Conservation (phyloP, 208 protist genomes). For the Leishmania turanica region DNA sequence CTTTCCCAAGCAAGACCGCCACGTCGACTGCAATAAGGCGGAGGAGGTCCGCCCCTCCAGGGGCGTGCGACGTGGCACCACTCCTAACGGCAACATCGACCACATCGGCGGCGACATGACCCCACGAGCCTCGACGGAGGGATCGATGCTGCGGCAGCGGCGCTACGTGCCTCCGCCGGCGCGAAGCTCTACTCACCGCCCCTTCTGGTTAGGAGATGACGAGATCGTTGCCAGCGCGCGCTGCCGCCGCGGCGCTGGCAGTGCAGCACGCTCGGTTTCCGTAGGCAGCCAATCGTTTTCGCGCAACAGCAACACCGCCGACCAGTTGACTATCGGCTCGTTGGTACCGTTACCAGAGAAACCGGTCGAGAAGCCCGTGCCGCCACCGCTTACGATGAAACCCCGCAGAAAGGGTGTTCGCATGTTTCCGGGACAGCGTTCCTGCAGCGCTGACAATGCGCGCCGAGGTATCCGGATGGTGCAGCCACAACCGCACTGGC, state of each 20-base stretch:
- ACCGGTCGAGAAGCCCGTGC: conserved; percentile 35
- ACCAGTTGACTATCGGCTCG: conserved; percentile 51
- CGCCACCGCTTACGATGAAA: conserved; percentile 53
- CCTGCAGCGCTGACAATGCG: conserved; percentile 36
- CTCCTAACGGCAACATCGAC: conserved; percentile 16
- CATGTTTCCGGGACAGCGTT: conserved; percentile 49
- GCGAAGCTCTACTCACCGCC: conserved; percentile 10
- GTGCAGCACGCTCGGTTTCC: neutral
- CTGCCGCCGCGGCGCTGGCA: neutral
- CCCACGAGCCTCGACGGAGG: conserved; percentile 14
- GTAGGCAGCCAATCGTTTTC: conserved; percentile 4
- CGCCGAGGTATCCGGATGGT: conserved; percentile 65
- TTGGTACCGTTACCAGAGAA: conserved; percentile 57
- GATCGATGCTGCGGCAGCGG: conserved; percentile 31
- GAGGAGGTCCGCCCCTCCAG: conserved; percentile 10
- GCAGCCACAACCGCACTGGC: conserved; percentile 58
- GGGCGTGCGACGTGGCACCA: conserved; percentile 14
- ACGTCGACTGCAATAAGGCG: conserved; percentile 13
- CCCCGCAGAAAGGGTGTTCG: conserved; percentile 44
- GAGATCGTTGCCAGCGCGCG: neutral
- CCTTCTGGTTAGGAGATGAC: conserved; percentile 31
- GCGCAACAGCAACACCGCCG: conserved; percentile 18
- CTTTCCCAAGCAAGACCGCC: conserved; percentile 22
- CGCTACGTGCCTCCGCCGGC: conserved; percentile 36
- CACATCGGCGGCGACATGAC: conserved; percentile 45